Conservation (phyloP, 176 grass and related monocot genomes). For the Calamus simplicifolius region DNA sequence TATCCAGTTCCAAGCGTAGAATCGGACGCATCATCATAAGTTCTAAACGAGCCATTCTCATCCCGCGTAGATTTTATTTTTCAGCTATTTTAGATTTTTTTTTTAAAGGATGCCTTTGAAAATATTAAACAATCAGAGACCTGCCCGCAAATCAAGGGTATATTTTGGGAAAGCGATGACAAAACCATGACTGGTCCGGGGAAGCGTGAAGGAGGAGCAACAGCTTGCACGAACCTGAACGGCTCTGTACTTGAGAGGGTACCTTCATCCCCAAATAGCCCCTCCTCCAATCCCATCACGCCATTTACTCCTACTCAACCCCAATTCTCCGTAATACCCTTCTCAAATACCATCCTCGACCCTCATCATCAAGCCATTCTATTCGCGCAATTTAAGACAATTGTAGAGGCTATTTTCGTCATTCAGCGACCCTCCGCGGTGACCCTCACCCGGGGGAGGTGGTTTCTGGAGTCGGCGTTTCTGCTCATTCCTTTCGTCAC, state of each 20-base stretch:
- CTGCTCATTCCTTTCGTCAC: neutral
- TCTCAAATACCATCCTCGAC: neutral
- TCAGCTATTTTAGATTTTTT: too few species aligned
- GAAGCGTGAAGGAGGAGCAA: neutral
- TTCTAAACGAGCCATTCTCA: too few species aligned
- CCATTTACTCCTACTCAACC: neutral
- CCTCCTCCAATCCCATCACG: neutral
- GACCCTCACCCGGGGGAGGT: conserved; percentile 51
- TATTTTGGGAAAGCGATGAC: too few species aligned
- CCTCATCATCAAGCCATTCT: neutral
- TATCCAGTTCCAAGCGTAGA: too few species aligned
- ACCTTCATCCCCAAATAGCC: neutral
- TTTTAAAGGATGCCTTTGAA: too few species aligned
- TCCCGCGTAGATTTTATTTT: too few species aligned
- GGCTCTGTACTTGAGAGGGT: conserved; percentile 1
- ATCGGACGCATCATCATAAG: too few species aligned
- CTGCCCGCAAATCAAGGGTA: too few species aligned
- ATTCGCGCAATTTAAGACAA: too few species aligned
- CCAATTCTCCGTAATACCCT: neutral
- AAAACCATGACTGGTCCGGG: too few species aligned
- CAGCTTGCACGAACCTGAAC: neutral
- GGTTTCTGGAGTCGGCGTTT: conserved; percentile 35
- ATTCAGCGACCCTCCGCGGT: neutral
- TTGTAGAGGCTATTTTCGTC: conserved; percentile 13
- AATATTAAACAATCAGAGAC: too few species aligned